A percentile compares a stretch with the other conserved stretches of the same genome.
phyloP scores from a whole-genome alignment of 208 protist species.

The Novymonas esmeraldas region DNA sequence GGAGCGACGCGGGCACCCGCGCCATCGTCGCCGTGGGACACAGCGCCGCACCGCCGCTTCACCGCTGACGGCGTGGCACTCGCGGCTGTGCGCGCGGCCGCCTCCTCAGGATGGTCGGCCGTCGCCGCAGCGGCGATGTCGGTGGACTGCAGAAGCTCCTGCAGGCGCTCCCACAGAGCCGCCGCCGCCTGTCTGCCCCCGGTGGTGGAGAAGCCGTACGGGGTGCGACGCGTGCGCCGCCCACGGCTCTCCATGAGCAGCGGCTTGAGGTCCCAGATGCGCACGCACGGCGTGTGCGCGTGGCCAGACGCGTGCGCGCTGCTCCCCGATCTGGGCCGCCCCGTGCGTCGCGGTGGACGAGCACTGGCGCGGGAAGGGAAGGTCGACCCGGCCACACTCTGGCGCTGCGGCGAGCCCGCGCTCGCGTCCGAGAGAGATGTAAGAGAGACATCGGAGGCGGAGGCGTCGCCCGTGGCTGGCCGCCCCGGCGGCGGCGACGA shows the following conservation, averaged over 20 bases:
- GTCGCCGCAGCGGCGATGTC: slow-evolving; percentile 8
- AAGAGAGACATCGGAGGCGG: slow-evolving; percentile 18
- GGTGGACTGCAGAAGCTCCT: slow-evolving; percentile 36
- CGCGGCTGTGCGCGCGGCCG: neutral
- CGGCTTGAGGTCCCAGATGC: slow-evolving; percentile 70
- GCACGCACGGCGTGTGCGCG: slow-evolving; percentile 42
- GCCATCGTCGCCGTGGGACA: slow-evolving; percentile 5
- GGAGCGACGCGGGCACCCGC: slow-evolving; percentile 11
- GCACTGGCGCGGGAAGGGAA: slow-evolving; percentile 14
- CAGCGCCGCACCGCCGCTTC: neutral
- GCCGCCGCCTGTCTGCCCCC: slow-evolving; percentile 31
- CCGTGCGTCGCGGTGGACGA: slow-evolving; percentile 19
- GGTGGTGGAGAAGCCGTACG: slow-evolving; percentile 21
- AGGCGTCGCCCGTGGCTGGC: slow-evolving; percentile 19
- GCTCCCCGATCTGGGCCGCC: slow-evolving; percentile 8
- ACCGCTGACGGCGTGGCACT: neutral
- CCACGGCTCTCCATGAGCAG: slow-evolving; percentile 58
- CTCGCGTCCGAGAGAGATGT: slow-evolving; percentile 13
- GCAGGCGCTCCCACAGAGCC: slow-evolving; percentile 46
- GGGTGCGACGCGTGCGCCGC: slow-evolving; percentile 21
- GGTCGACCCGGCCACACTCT: slow-evolving; percentile 7
- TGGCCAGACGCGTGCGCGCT: slow-evolving; percentile 29
- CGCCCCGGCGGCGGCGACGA: slow-evolving; percentile 6
- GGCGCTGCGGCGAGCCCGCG: neutral
- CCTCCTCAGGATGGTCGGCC: neutral